These are phyloP conservation scores for Fusarium longipes DNA, from an alignment of 2,329 filamentous ascomycete genomes.

Conservation along the genomic window DNA sequence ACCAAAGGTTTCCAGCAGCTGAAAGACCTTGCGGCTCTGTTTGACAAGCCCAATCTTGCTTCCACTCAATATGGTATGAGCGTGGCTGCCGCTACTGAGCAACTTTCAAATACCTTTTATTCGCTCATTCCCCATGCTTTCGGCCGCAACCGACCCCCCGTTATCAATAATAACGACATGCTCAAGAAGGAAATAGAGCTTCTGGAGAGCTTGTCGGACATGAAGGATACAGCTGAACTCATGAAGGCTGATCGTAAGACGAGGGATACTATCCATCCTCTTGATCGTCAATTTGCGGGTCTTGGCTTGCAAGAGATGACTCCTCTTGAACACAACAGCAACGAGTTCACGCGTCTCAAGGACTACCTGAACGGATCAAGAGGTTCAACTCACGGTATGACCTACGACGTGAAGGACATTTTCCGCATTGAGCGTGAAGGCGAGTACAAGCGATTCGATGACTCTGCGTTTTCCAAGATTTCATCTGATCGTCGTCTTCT, in stretches of 20 bases:
- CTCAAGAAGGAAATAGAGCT: constrained; percentile 83
- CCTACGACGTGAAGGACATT: constrained; percentile 75
- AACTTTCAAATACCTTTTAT: constrained; percentile 82
- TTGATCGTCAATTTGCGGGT: constrained; percentile 78
- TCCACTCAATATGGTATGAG: constrained; percentile 54
- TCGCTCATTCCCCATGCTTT: constrained; percentile 85
- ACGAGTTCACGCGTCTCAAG: constrained; percentile 73
- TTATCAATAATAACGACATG: constrained; percentile 66
- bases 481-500: constrained; percentile 78
- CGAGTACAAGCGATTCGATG: constrained; percentile 75
- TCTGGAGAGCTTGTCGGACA: constrained; percentile 83
- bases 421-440: constrained; percentile 84
- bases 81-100: constrained; percentile 61
- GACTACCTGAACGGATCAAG: constrained; percentile 75
- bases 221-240: constrained; percentile 83
- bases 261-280: constrained; percentile 66
- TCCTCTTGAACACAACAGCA: constrained; percentile 65
- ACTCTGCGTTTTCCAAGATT: constrained; percentile 63
- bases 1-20: constrained; percentile 78
- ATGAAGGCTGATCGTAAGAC: constrained; percentile 72
- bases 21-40: constrained; percentile 76
- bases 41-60: constrained; percentile 66
- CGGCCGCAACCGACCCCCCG: constrained; percentile 76
- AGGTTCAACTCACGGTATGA: constrained; percentile 72
- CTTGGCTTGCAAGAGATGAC: constrained; percentile 83